phyloP scores from a whole-genome alignment of 148 eudicot genomes.

The Chenopodium formosanum region DNA sequence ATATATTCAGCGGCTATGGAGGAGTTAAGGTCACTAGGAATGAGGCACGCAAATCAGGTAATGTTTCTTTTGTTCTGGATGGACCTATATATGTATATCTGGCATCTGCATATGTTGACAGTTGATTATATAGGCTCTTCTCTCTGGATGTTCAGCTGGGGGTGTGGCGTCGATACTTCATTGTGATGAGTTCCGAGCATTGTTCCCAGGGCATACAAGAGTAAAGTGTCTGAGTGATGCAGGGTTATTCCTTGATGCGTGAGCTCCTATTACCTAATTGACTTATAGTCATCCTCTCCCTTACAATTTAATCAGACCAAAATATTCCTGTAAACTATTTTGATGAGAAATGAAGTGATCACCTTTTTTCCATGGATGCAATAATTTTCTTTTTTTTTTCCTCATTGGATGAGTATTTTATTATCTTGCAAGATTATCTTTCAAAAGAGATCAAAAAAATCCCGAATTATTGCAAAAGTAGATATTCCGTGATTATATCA shows the following conservation, averaged over 20 bases:
- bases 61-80: neutral
- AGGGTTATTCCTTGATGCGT: conserved; percentile 90
- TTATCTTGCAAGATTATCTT: neutral
- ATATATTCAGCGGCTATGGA: conserved; percentile 79
- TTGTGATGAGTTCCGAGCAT: conserved; percentile 43
- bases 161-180: conserved; percentile 51
- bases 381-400: no score
- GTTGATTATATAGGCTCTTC: conserved; percentile 43
- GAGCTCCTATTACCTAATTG: conserved; percentile 27
- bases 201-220: conserved; percentile 36
- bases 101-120: neutral
- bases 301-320: neutral
- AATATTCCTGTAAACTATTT: neutral
- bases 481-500: no score
- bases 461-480: neutral
- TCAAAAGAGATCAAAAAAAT: neutral
- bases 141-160: conserved; percentile 61
- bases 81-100: neutral
- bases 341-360: neutral
- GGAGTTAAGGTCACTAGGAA: conserved; percentile 74
- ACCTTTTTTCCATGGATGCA: neutral
- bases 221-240: conserved; percentile 76
- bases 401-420: neutral
- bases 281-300: neutral
- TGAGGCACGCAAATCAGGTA: conserved; percentile 79